Base-by-base conservation (phyloP, 371 early-diverging fungal genomes). In the Lichtheimia ornata region DNA sequence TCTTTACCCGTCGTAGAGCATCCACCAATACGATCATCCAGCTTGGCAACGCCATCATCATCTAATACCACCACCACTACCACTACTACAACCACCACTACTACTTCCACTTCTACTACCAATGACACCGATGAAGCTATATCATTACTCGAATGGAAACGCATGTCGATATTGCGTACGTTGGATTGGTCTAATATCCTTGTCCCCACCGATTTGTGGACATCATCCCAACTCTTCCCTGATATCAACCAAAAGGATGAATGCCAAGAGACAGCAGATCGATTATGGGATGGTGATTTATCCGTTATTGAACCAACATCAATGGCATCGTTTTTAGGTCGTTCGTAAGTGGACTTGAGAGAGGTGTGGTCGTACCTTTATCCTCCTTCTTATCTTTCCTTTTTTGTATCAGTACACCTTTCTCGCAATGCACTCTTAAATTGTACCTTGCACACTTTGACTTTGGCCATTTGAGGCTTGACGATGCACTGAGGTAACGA, bases 361-460 rank as follows among this genome's bases (percentile, higher is more conserved):
- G n/a, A 35, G 11, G 1, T 5, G 6, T 6, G 4, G 5, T 43
- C 7, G 4, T 3, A 2, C 20, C 15, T 18, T 43, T 4, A 35
- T 44, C 28, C 15, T 56, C 43, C 15, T 47, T 42, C 9, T 47
- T 44, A 53, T 43, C 15, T 51, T 22, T 27, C 52, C 1, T 15
- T 28, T 18, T n/a, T 25, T 13, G 12, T 28, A 44, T 58, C n/a
- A 77, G 78, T 17, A 67, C 70, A 15, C 65, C 71, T 13, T 87
- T 85, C 59, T 76, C 53, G 15, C 76, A 71, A 45, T 43, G 52
- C 30, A 71, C 73, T 11, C 79, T 94, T 27, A 64, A 69, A 22
- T 68, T 71, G 27, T 96, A 91, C 67, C 90, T 96, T 83, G 66
- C 84, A 13, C 73, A 82, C 59, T 93, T 88, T 74, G 85, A 91